Percentiles rank a stretch among this genome's conserved stretches.
Evolutionary conservation across 1,139 yeast species (phyloP).

Genomic region (Hansenula sp.): DNA sequence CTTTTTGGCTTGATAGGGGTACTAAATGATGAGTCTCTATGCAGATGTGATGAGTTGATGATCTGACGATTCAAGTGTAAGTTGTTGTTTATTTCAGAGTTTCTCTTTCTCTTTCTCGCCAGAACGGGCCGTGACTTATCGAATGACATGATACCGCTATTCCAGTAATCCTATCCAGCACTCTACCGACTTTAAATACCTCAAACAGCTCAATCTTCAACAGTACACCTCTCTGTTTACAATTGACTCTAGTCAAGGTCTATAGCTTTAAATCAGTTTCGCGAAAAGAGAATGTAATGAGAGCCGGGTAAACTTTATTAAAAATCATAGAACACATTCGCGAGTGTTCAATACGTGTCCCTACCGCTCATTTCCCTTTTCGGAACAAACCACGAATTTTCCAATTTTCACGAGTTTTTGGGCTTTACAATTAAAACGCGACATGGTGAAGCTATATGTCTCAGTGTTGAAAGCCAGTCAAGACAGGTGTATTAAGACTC

Average conservation of each 20-base stretch:
- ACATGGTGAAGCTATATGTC: background rate
- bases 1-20: background rate
- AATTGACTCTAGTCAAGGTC: too few relatives aligned
- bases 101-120: constrained; percentile 1
- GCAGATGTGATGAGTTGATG: constrained; percentile 1
- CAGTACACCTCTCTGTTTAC: too few relatives aligned
- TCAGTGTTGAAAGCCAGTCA: too few relatives aligned
- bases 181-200: too few relatives aligned
- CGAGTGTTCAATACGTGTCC: background rate
- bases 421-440: background rate
- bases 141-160: background rate
- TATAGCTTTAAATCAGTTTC: too few relatives aligned
- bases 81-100: background rate
- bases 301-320: too few relatives aligned
- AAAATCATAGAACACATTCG: background rate
- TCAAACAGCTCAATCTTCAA: too few relatives aligned
- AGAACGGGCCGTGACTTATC: background rate
- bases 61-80: background rate
- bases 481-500: too few relatives aligned
- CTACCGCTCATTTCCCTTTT: background rate
- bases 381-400: constrained; percentile 1
- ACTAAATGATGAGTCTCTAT: background rate
- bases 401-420: background rate
- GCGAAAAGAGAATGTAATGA: too few relatives aligned
- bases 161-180: too few relatives aligned